Evolutionary conservation across 2,329 filamentous ascomycete genomes (phyloP).

Genomic region (Fusarium sp.): DNA sequence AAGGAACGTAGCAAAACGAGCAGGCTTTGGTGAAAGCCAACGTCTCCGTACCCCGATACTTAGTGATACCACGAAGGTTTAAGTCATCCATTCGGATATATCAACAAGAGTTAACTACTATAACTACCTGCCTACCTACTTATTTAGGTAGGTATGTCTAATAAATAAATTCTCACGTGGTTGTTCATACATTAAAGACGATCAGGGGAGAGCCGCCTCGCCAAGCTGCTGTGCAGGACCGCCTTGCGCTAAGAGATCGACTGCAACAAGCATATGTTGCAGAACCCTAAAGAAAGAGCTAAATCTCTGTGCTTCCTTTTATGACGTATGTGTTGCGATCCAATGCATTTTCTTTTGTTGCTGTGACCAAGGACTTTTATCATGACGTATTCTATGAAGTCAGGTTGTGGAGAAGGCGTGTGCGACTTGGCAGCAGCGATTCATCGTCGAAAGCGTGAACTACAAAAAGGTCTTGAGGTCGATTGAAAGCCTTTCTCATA

Average conservation of each 20-base stretch:
- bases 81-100: too few relatives aligned
- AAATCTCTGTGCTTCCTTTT: slow-evolving; percentile 17
- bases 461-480: slow-evolving; percentile 35
- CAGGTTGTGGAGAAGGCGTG: slow-evolving; percentile 42
- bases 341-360: slow-evolving; percentile 15
- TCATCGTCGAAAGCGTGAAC: slow-evolving; percentile 30
- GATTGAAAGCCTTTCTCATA: background rate
- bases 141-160: background rate
- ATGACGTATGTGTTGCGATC: slow-evolving; percentile 41
- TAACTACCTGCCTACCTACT: background rate
- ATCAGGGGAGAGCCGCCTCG: slow-evolving; percentile 3
- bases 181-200: background rate
- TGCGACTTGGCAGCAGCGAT: slow-evolving; percentile 21
- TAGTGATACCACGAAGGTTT: too few relatives aligned
- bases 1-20: too few relatives aligned
- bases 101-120: too few relatives aligned
- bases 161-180: background rate
- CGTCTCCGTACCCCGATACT: too few relatives aligned
- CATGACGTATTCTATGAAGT: slow-evolving; percentile 51
- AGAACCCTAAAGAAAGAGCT: slow-evolving; percentile 21
- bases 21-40: too few relatives aligned
- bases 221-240: slow-evolving; percentile 7
- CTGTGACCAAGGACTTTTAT: slow-evolving; percentile 23
- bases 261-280: slow-evolving; percentile 5
- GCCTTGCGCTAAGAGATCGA: slow-evolving; percentile 17